Conservation (phyloP, 371 early-diverging fungal genomes). For the Mortierella sp. region DNA sequence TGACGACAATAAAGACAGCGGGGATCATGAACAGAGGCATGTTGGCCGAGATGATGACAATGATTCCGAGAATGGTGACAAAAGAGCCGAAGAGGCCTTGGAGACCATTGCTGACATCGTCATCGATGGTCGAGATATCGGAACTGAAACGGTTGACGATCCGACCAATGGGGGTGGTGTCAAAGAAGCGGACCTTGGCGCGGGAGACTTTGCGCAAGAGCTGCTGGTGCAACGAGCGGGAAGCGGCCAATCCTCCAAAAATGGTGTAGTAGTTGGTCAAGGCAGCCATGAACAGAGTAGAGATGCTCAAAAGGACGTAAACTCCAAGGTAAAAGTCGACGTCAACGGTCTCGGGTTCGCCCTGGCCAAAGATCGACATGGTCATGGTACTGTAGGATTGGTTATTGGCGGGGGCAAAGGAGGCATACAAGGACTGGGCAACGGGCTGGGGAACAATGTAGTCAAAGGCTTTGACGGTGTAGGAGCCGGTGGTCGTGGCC, state of each 20-base stretch:
- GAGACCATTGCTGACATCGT: constrained; percentile 63
- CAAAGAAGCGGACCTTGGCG: constrained; percentile 85
- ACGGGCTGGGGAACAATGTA: constrained; percentile 43
- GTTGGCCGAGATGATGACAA: constrained; percentile 73
- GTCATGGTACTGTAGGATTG: constrained; percentile 23
- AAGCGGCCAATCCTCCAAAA: constrained; percentile 62
- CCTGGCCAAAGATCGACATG: constrained; percentile 38
- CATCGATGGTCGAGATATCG: constrained; percentile 68
- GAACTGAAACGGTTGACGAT: constrained; percentile 89
- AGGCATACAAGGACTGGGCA: constrained; percentile 40
- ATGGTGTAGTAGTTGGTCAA: constrained; percentile 61
- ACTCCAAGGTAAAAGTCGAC: constrained; percentile 63
- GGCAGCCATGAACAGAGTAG: constrained; percentile 54
- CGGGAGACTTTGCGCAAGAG: constrained; percentile 67
- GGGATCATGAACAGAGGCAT: constrained; percentile 74
- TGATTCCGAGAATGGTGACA: constrained; percentile 71
- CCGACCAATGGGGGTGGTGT: constrained; percentile 89
- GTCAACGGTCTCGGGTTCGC: constrained; percentile 40
- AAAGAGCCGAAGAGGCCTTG: constrained; percentile 60
- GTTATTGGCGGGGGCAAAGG: constrained; percentile 32
- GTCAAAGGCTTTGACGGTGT: constrained; percentile 38
- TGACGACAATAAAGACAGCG: constrained; percentile 43
- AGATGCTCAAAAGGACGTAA: constrained; percentile 65
- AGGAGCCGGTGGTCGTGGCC: constrained; percentile 35
- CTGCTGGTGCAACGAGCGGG: constrained; percentile 61